phyloP scores from a whole-genome alignment of 768 basidiomycete species.

The Myochromella boudieri region DNA sequence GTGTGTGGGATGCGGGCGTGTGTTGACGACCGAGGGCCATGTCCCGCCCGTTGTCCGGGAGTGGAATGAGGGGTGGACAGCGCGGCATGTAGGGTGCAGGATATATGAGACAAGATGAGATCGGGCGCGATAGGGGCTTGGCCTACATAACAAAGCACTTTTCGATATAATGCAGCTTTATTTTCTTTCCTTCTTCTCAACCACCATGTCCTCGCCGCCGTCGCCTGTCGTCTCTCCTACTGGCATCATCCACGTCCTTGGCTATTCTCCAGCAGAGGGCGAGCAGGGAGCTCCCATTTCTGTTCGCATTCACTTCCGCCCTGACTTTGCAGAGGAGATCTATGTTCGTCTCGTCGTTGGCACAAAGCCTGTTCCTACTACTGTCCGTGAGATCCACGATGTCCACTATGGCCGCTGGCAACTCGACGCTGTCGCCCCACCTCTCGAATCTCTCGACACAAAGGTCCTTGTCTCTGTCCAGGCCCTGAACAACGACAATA shows the following conservation, averaged over 20 bases:
- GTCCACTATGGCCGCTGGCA: conserved; percentile 57
- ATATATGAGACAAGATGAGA: conserved; percentile 13
- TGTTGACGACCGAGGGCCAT: conserved; percentile 69
- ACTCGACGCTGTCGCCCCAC: conserved; percentile 62
- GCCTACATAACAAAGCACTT: conserved; percentile 10
- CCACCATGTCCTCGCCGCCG: conserved; percentile 3
- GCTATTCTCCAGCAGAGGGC: conserved; percentile 66
- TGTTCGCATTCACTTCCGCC: conserved; percentile 61
- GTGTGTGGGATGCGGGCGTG: conserved; percentile 61
- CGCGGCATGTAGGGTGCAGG: conserved; percentile 44
- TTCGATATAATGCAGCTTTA: background rate
- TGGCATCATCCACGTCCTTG: conserved; percentile 63
- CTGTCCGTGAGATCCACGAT: conserved; percentile 53
- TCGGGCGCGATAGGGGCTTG: conserved; percentile 8
- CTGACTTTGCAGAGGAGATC: conserved; percentile 47
- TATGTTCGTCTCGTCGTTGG: conserved; percentile 78
- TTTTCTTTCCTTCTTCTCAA: conserved; percentile 2
- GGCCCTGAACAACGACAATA: conserved; percentile 53
- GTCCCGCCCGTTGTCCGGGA: conserved; percentile 68
- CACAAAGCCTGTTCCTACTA: conserved; percentile 63
- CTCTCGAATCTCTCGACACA: conserved; percentile 40
- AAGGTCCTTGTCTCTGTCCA: conserved; percentile 61
- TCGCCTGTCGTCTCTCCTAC: conserved; percentile 40
- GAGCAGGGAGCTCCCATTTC: conserved; percentile 61
- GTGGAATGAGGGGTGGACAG: conserved; percentile 51